Evolutionary conservation across 805 yeast genomes (phyloP), one percentile per base, ranked within the genome.

Genomic region (Cyberlindnera amylophila): DNA sequence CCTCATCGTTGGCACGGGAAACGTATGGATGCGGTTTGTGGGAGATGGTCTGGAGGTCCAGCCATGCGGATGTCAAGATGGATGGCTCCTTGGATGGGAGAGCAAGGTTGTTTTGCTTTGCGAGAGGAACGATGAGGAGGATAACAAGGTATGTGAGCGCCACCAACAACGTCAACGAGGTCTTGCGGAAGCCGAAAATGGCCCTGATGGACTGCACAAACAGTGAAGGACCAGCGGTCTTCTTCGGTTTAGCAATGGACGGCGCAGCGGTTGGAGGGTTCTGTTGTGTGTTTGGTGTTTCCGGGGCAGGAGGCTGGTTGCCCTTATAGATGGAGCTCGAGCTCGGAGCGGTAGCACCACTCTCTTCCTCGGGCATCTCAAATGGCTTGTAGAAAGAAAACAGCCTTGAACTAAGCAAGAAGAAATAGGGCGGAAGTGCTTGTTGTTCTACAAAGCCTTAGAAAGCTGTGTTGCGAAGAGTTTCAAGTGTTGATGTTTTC

Each of bases 11-110:
- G 12, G 81, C 86, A 44, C 69, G 77, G 0, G 96, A 82, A 18
- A 79, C 77, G 62, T 84, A 90, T 1, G 96, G 88, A 63, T 90
- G 97, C 40, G 79, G 80, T 21, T 70, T 58, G 26, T 64, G 54
- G 0, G 93, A 83, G 10, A 90, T 81, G 4, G 64, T 59, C 58
- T 88, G 95, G 37, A 90, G 67, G 54, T 82, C 86, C 2, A 63
- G 47, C 96, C 96, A 90, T 3, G 85, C 57, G 9, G 72, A 56
- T 2, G 67, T 40, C 6, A 65, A 53, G 6, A 55, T 50, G 31
- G 64, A 66, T 0, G 73, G 68, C 29, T 69, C 67, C 7, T 66
- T 63, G 0, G 55, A 42, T 3, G 84, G 84, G 8, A 75, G 57
- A 3, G 50, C 37, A 23, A 77, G 58, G 3, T 81, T 59, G 35